Evolutionary conservation across 1,139 yeast species (phyloP).

Genomic region (Nadsonia commutata): DNA sequence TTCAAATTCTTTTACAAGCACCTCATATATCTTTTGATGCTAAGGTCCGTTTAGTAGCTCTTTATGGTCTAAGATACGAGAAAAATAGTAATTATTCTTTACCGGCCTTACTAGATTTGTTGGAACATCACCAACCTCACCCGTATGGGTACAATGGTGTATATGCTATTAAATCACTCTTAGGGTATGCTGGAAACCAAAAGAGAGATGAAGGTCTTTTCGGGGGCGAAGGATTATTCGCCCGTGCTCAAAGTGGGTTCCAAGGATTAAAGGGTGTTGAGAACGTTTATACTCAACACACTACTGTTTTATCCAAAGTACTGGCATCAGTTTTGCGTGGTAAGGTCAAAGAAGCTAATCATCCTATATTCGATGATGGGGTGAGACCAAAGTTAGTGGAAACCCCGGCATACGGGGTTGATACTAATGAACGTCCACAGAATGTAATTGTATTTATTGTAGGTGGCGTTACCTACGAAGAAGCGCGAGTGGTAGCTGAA

Average conservation of each 20-base stretch:
- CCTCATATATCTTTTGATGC: slow-evolving; percentile 23
- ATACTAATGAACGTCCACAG: slow-evolving; percentile 33
- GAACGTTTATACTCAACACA: slow-evolving; percentile 56
- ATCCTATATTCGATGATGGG: slow-evolving; percentile 23
- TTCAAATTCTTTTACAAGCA: slow-evolving; percentile 29
- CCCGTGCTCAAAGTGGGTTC: slow-evolving; percentile 30
- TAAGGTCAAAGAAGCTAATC: slow-evolving; percentile 31
- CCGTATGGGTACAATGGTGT: slow-evolving; percentile 7
- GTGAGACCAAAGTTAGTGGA: slow-evolving; percentile 16
- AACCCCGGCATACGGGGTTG: slow-evolving; percentile 10
- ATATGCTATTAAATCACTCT: slow-evolving; percentile 13
- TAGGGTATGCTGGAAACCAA: slow-evolving; percentile 26
- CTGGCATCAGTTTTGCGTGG: slow-evolving; percentile 37
- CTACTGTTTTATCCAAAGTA: slow-evolving; percentile 52
- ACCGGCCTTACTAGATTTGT: slow-evolving; percentile 23
- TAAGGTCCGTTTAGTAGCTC: slow-evolving; percentile 48
- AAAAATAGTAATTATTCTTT: slow-evolving; percentile 29
- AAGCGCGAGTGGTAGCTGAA: slow-evolving; percentile 67
- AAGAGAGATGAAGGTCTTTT: slow-evolving; percentile 34
- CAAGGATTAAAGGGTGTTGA: slow-evolving; percentile 34
- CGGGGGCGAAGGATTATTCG: slow-evolving; percentile 26
- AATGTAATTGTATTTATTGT: slow-evolving; percentile 70
- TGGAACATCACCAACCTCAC: slow-evolving; percentile 22
- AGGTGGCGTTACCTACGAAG: slow-evolving; percentile 91
- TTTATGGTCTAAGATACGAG: slow-evolving; percentile 62